Conservation (phyloP, 1,284 basidiomycete genomes). For the Trametes sp. region DNA sequence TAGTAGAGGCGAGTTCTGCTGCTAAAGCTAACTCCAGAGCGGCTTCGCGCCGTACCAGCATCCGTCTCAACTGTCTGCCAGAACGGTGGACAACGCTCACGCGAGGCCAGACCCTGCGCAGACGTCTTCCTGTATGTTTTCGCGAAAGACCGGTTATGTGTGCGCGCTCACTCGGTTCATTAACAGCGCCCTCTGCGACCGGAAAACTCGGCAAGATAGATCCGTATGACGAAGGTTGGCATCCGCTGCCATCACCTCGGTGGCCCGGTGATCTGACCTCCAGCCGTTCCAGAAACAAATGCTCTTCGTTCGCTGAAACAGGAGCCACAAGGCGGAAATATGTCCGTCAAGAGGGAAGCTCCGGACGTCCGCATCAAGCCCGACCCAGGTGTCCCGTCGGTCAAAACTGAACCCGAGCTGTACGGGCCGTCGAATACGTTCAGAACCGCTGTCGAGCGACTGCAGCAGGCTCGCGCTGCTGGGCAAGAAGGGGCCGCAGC, state of each 20-base stretch:
- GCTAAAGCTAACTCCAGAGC: no score
- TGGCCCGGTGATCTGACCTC: neutral
- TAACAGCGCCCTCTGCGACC: neutral
- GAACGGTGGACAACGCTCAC: conserved; percentile 18
- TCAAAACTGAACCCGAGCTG: conserved; percentile 16
- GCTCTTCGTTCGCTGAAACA: conserved; percentile 1
- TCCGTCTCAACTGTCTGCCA: conserved; percentile 21
- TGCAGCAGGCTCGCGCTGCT: conserved; percentile 6
- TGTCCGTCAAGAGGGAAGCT: conserved; percentile 18
- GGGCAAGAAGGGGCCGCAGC: neutral
- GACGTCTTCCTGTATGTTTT: neutral
- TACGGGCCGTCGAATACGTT: conserved; percentile 23
- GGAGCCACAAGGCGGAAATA: neutral
- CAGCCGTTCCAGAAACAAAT: neutral
- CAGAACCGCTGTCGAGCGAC: conserved; percentile 15
- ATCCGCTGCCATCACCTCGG: no score
- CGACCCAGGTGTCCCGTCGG: conserved; percentile 8
- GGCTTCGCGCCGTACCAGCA: conserved; percentile 30
- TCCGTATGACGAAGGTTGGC: conserved; percentile 39
- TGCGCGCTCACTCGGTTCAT: neutral
- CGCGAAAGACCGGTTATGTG: neutral
- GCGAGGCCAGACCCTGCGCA: neutral
- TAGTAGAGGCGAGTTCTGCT: neutral
- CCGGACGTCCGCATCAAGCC: conserved; percentile 7
- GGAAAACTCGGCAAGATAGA: conserved; percentile 32